Percentiles rank a stretch among this genome's conserved stretches.
These are phyloP conservation scores for Saccharomycopsis schoenii DNA, from an alignment of 805 yeast species.

Conservation along the genomic window DNA sequence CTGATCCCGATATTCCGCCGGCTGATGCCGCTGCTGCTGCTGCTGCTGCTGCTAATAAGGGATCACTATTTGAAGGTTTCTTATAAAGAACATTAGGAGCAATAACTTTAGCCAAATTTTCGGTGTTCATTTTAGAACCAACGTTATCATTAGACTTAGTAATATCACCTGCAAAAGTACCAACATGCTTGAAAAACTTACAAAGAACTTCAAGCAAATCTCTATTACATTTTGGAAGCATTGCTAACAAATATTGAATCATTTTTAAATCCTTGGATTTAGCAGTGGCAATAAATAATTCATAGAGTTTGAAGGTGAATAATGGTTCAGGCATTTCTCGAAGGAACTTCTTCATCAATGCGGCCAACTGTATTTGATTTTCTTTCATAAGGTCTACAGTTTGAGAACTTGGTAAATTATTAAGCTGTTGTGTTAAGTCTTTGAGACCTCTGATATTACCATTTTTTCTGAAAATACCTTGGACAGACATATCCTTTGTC, in stretches of 20 bases:
- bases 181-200: slow-evolving; percentile 86
- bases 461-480: slow-evolving; percentile 91
- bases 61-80: slow-evolving; percentile 24
- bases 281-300: slow-evolving; percentile 68
- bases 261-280: slow-evolving; percentile 46
- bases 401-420: slow-evolving; percentile 57
- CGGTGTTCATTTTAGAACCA: slow-evolving; percentile 93
- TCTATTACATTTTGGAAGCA: slow-evolving; percentile 74
- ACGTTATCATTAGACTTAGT: slow-evolving; percentile 63
- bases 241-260: slow-evolving; percentile 39
- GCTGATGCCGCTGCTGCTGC: slow-evolving; percentile 17
- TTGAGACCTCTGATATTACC: slow-evolving; percentile 84
- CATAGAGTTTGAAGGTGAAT: slow-evolving; percentile 64
- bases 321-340: slow-evolving; percentile 91
- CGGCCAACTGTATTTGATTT: slow-evolving; percentile 86
- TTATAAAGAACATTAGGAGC: slow-evolving; percentile 83
- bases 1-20: slow-evolving; percentile 17
- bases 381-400: slow-evolving; percentile 63
- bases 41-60: slow-evolving; percentile 32
- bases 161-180: slow-evolving; percentile 69
- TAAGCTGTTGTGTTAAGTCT: slow-evolving; percentile 63
- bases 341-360: slow-evolving; percentile 79
- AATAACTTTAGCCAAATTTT: slow-evolving; percentile 88
- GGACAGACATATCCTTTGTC: slow-evolving; percentile 89
- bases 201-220: slow-evolving; percentile 80